Conservation (phyloP, 1,284 basidiomycete genomes). For the Apiotrichum laibachii region DNA sequence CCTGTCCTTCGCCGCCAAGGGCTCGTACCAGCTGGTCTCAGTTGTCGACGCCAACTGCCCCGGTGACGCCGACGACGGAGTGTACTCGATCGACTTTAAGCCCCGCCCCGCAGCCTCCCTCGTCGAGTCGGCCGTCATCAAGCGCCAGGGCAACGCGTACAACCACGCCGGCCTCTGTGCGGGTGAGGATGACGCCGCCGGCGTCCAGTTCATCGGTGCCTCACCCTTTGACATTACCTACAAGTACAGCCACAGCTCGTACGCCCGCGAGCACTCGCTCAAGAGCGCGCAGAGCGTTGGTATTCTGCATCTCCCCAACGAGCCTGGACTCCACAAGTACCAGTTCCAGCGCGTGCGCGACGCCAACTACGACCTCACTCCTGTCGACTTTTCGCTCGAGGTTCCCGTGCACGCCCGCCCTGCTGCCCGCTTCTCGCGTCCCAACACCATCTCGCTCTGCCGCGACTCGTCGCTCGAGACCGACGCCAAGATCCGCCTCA, state of each 20-base stretch:
- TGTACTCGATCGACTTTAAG: conserved; percentile 60
- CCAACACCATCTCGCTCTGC: conserved; percentile 69
- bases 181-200: conserved; percentile 71
- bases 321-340: conserved; percentile 79
- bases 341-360: conserved; percentile 85
- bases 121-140: conserved; percentile 40
- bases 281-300: conserved; percentile 80
- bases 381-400: conserved; percentile 63
- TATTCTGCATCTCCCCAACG: conserved; percentile 77
- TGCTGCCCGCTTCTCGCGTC: conserved; percentile 68
- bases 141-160: conserved; percentile 61
- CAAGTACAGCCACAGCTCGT: conserved; percentile 44
- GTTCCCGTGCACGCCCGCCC: conserved; percentile 77
- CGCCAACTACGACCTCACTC: conserved; percentile 61
- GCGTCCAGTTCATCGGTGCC: conserved; percentile 71
- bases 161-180: conserved; percentile 76
- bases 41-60: conserved; percentile 80
- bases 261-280: conserved; percentile 65
- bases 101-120: conserved; percentile 40
- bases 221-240: conserved; percentile 76
- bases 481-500: conserved; percentile 65
- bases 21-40: conserved; percentile 62
- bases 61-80: conserved; percentile 60
- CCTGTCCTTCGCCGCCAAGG: conserved; percentile 66
- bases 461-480: conserved; percentile 55